These are phyloP conservation scores for Cryphonectria radicalis DNA, from an alignment of 2,329 filamentous ascomycete species.

Conservation along the genomic window DNA sequence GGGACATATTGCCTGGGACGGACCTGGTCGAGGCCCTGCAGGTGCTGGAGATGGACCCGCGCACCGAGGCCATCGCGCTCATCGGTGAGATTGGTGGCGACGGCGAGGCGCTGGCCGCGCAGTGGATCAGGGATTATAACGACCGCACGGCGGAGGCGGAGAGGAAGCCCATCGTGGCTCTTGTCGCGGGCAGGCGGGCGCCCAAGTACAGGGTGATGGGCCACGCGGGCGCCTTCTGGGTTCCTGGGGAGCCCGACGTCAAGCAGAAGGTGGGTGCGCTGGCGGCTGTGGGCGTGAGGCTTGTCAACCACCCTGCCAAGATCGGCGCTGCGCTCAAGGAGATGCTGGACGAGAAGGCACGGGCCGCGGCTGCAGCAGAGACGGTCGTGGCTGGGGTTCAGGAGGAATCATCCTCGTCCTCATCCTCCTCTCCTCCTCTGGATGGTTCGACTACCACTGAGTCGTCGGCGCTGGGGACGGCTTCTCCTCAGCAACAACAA, in stretches of 20 bases:
- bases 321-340: slow-evolving; percentile 71
- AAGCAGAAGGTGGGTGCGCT: slow-evolving; percentile 69
- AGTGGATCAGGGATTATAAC: slow-evolving; percentile 72
- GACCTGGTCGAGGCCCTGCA: slow-evolving; percentile 72
- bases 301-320: slow-evolving; percentile 77
- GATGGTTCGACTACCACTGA: not conserved
- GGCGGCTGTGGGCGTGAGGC: slow-evolving; percentile 66
- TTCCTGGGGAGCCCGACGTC: slow-evolving; percentile 67
- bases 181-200: slow-evolving; percentile 71
- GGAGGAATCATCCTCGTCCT: not conserved
- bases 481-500: slow-evolving; percentile 30
- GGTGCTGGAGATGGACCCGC: slow-evolving; percentile 67
- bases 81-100: slow-evolving; percentile 75
- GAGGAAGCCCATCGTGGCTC: slow-evolving; percentile 72
- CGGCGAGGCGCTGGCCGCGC: slow-evolving; percentile 72
- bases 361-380: slow-evolving; percentile 3
- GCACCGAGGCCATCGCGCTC: slow-evolving; percentile 73
- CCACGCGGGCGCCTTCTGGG: slow-evolving; percentile 75
- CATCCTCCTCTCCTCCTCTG: not conserved
- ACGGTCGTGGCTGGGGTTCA: not conserved
- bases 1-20: slow-evolving; percentile 75
- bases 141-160: slow-evolving; percentile 56
- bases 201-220: slow-evolving; percentile 72
- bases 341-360: slow-evolving; percentile 50
- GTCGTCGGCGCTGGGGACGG: slow-evolving; percentile 25